These are phyloP conservation scores for Podaxis mareebaensis DNA, from an alignment of 768 basidiomycete species.

Conservation along the genomic window DNA sequence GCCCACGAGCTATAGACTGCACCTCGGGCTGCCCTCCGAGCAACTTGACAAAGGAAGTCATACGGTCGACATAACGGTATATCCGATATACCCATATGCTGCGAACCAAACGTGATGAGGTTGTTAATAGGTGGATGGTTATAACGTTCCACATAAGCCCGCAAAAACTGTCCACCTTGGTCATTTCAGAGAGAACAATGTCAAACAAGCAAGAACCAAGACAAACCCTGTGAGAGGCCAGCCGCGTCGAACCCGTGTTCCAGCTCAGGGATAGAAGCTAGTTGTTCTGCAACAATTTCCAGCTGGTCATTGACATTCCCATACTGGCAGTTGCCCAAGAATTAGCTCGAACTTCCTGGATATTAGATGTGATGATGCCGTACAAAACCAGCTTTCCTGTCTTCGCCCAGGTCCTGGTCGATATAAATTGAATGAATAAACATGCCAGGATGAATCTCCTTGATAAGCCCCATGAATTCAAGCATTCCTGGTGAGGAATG, in stretches of 20 bases:
- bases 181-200: background rate
- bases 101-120: conserved; percentile 84
- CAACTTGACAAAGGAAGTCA: conserved; percentile 72
- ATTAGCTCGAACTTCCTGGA: background rate
- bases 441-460: conserved; percentile 69
- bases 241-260: conserved; percentile 78
- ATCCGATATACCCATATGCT: conserved; percentile 85
- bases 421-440: conserved; percentile 77
- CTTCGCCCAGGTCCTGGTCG: conserved; percentile 58
- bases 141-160: conserved; percentile 79
- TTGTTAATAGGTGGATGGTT: conserved; percentile 76
- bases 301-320: conserved; percentile 78
- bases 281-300: conserved; percentile 60
- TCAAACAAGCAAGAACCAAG: conserved; percentile 7
- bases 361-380: conserved; percentile 29
- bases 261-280: conserved; percentile 65
- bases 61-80: conserved; percentile 62
- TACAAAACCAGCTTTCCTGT: conserved; percentile 73
- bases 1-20: conserved; percentile 78
- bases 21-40: conserved; percentile 56
- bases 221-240: conserved; percentile 80
- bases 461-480: conserved; percentile 58
- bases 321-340: conserved; percentile 48
- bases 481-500: conserved; percentile 74
- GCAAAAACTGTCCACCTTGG: conserved; percentile 79